These are phyloP conservation scores for Taphrina flavorubra DNA, from an alignment of 1,139 yeast genomes.

Conservation along the genomic window DNA sequence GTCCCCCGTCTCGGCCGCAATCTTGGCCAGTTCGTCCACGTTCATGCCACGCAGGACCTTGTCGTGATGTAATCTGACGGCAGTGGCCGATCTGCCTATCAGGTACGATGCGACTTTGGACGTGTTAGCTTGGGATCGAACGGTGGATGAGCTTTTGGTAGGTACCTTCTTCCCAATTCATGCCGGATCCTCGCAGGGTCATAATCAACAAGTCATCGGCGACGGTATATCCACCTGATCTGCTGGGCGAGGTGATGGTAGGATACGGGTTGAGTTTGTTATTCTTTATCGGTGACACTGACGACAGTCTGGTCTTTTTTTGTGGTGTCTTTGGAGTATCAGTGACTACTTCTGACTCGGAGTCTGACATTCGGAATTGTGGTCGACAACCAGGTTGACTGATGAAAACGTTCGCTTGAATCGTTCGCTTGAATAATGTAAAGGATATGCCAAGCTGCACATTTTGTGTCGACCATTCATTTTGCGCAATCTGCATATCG, in stretches of 20 bases:
- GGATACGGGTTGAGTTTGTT: neutral
- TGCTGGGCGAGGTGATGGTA: constrained; percentile 10
- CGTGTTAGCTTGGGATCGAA: neutral
- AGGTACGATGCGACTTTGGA: neutral
- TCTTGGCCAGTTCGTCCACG: constrained; percentile 1
- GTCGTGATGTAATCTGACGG: constrained; percentile 16
- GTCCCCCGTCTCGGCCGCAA: constrained; percentile 5
- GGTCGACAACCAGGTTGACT: no score
- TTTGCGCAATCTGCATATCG: no score
- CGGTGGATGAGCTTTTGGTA: no score
- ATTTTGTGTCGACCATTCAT: neutral
- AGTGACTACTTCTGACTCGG: neutral
- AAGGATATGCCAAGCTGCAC: neutral
- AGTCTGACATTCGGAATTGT: neutral
- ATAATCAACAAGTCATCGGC: constrained; percentile 9
- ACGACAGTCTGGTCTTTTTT: neutral
- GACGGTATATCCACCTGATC: neutral
- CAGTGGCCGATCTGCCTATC: neutral
- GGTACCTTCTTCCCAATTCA: constrained; percentile 15
- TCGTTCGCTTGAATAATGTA: no score
- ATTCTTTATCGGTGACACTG: neutral
- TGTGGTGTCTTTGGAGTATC: neutral
- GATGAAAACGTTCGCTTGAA: no score
- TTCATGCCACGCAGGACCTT: constrained; percentile 4
- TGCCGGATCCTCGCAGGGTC: constrained; percentile 1